Percentiles rank a stretch among this genome's conserved stretches.
Conservation (phyloP, 306 rosid genomes). For the Luffa acutangula region DNA sequence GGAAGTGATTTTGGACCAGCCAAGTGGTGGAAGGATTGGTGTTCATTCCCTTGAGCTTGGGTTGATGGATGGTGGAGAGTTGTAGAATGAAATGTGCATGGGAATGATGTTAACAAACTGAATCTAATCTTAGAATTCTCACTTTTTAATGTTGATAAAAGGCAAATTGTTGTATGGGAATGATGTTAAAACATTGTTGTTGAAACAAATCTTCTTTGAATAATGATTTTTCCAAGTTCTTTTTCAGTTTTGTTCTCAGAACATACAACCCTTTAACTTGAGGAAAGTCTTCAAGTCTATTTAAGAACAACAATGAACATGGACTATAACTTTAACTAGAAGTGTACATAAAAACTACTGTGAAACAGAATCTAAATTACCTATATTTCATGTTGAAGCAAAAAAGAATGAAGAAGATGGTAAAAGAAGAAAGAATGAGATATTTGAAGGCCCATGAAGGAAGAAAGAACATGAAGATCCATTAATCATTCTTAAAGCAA, state of each 20-base stretch:
- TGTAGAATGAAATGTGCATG: not conserved
- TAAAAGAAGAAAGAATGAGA: not conserved
- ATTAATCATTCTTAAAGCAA: not conserved
- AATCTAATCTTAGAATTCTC: too few species aligned
- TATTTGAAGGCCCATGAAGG: not conserved
- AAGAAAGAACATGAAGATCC: not conserved
- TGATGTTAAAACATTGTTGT: not conserved
- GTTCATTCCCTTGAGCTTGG: not conserved
- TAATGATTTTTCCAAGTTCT: not conserved
- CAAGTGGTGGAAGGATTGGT: not conserved
- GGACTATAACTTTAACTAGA: not conserved
- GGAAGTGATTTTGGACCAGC: not conserved
- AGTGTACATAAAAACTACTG: not conserved
- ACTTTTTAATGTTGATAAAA: not conserved
- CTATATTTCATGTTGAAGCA: not conserved
- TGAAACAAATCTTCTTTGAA: too few species aligned
- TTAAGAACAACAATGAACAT: not conserved
- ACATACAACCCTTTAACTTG: not conserved
- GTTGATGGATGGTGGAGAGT: not conserved
- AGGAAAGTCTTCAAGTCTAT: not conserved
- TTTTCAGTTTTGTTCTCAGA: not conserved
- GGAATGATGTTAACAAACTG: not conserved
- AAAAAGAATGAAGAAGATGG: not conserved
- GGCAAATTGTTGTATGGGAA: not conserved
- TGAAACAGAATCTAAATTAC: not conserved